phyloP scores from a whole-genome alignment of 2,329 filamentous ascomycete species.

The Trichoderma sp. region DNA sequence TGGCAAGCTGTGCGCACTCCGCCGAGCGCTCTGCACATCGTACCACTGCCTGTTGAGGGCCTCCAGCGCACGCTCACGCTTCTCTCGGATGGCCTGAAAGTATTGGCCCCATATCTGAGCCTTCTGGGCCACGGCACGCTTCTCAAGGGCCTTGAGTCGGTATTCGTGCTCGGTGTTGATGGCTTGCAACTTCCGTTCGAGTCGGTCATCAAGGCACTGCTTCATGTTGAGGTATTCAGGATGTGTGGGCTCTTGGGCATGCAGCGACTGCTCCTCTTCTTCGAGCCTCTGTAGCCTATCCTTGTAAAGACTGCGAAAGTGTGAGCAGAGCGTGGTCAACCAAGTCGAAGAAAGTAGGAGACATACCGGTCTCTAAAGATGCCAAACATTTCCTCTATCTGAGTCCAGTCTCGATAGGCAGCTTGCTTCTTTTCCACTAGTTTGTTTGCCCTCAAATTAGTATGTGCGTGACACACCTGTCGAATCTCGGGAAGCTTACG shows the following conservation, averaged over 20 bases:
- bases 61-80: constrained; percentile 75
- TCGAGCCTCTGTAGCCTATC: constrained; percentile 83
- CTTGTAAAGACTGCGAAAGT: constrained; percentile 67
- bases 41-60: constrained; percentile 87
- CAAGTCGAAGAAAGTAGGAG: constrained; percentile 13
- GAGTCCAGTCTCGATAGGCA: constrained; percentile 74
- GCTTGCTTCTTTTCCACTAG: constrained; percentile 73
- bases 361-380: constrained; percentile 74
- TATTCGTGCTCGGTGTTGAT: constrained; percentile 72
- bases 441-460: constrained; percentile 23
- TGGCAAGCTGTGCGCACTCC: constrained; percentile 74
- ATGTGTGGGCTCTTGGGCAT: constrained; percentile 66
- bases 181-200: constrained; percentile 74
- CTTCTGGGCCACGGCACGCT: constrained; percentile 73
- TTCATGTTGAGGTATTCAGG: constrained; percentile 90
- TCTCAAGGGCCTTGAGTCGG: constrained; percentile 69
- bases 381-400: constrained; percentile 85
- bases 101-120: constrained; percentile 87
- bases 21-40: constrained; percentile 83
- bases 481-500: constrained; percentile 41
- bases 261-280: constrained; percentile 60
- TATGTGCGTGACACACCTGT: constrained; percentile 1
- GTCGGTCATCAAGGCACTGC: constrained; percentile 76
- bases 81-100: constrained; percentile 79
- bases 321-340: constrained; percentile 25